Base-by-base conservation (phyloP, 2,329 filamentous ascomycete genomes). In the Phyllosticta paracitricarpa region DNA sequence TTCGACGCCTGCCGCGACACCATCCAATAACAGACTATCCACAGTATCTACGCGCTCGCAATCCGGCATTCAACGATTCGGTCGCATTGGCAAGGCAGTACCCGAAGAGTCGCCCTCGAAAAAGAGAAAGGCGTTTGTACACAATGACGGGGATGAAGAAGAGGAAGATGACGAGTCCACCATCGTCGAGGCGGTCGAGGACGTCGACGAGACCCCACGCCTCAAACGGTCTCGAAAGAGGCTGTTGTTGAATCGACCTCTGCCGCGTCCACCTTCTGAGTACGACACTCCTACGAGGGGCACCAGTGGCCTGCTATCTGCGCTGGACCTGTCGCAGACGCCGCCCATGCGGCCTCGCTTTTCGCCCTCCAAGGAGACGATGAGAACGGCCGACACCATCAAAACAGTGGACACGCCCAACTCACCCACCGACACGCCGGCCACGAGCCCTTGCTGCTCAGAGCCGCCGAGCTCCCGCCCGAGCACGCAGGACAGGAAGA, bases 211-310 rank as follows among this genome's bases (percentile, higher is more conserved):
- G 51, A 35, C 51, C 55, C 22, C 40, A n/a, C 40, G 40, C 5
- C 40, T 48, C 17, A 48, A 48, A n/a, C 25, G n/a, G n/a, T 58
- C 60, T n/a, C 53, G 60, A 30, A 62, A 58, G 56, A 62, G 58
- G 51, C 24, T 56, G 51, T 10, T 56, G 9, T n/a, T 30, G 12
- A 28, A 56, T 9, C 60, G 60, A 25, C 59, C 54, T 54, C 59
- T 55, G 22, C 48, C 51, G 14, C 59, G 51, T 2, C 25, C 60
- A 14, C 54, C 57, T 30, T 54, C 60, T 1, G 60, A 62, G 26
- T 73, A 54, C 48, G 59, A 57, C 30, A 75, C 72, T n/a, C 72
- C 73, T 2, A 72, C 70, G 54, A 71, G 68, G 62, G 67, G 66
- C 51, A 67, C 72, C 2, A 66, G 68, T 2, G 67, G 66, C 33